Evolutionary conservation across 1,139 yeast genomes (phyloP).

Genomic region (Zygosaccharomyces sapae): DNA sequence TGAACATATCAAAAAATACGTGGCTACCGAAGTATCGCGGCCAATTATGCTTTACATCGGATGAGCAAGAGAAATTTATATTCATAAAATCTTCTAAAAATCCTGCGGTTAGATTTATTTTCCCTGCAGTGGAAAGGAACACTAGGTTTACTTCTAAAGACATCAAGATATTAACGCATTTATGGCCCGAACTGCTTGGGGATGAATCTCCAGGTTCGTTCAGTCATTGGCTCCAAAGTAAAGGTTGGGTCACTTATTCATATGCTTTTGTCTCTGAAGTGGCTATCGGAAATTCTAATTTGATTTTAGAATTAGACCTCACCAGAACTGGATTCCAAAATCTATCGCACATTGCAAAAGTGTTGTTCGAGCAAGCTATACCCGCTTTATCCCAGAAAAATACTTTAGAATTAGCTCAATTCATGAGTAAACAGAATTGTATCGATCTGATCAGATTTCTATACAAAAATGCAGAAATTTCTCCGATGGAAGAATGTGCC

Average conservation of each 20-base stretch:
- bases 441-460: slow-evolving; percentile 45
- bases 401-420: slow-evolving; percentile 36
- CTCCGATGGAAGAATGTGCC: slow-evolving; percentile 46
- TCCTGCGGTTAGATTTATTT: slow-evolving; percentile 39
- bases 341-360: slow-evolving; percentile 33
- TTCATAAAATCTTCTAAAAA: slow-evolving; percentile 32
- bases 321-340: slow-evolving; percentile 42
- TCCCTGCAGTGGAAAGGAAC: slow-evolving; percentile 36
- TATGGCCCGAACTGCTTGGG: slow-evolving; percentile 59
- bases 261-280: slow-evolving; percentile 42
- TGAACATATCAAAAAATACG: slow-evolving; percentile 17
- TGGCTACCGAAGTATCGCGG: slow-evolving; percentile 23
- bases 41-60: slow-evolving; percentile 23
- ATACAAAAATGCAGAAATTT: slow-evolving; percentile 36
- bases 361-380: slow-evolving; percentile 35
- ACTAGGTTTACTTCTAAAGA: slow-evolving; percentile 20
- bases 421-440: slow-evolving; percentile 44
- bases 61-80: slow-evolving; percentile 24
- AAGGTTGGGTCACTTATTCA: slow-evolving; percentile 38
- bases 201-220: slow-evolving; percentile 54
- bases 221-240: slow-evolving; percentile 36
- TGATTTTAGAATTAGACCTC: slow-evolving; percentile 46
- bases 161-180: slow-evolving; percentile 34
- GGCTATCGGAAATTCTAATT: slow-evolving; percentile 35
- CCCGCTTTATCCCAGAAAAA: slow-evolving; percentile 24